Evolutionary conservation across 768 basidiomycete species (phyloP).

Genomic region (Phylloporus scabripes): DNA sequence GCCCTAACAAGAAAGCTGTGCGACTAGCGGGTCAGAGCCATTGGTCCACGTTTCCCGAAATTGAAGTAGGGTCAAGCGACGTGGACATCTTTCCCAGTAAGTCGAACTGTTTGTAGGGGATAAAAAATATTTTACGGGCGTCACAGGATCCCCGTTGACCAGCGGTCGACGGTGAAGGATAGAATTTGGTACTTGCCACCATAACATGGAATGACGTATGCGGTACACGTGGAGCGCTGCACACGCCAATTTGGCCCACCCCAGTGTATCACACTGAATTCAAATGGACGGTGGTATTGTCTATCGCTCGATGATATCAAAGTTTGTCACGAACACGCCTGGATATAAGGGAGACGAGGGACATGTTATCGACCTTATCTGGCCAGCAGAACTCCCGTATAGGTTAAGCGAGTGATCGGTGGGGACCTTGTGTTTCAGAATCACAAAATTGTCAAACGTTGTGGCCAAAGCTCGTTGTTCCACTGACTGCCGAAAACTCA

Average conservation of each 20-base stretch:
- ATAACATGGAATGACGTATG: neutral
- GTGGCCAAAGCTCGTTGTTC: neutral
- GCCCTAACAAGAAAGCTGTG: neutral
- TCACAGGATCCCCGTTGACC: neutral
- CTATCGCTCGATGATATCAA: neutral
- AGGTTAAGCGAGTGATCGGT: conserved; percentile 1
- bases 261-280: neutral
- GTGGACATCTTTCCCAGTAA: no score
- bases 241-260: neutral
- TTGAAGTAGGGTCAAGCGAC: neutral
- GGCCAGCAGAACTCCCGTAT: neutral
- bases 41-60: neutral
- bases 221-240: neutral
- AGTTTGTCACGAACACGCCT: neutral
- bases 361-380: neutral
- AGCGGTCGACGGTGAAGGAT: neutral
- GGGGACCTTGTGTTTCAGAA: neutral
- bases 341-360: neutral
- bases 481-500: neutral
- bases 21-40: neutral
- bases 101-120: neutral
- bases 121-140: neutral
- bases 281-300: neutral
- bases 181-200: neutral
- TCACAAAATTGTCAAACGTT: neutral